A percentile compares a stretch with the other conserved stretches of the same genome.
Evolutionary conservation across 805 yeast genomes (phyloP).

Genomic region (Lipomyces chichibuensis): DNA sequence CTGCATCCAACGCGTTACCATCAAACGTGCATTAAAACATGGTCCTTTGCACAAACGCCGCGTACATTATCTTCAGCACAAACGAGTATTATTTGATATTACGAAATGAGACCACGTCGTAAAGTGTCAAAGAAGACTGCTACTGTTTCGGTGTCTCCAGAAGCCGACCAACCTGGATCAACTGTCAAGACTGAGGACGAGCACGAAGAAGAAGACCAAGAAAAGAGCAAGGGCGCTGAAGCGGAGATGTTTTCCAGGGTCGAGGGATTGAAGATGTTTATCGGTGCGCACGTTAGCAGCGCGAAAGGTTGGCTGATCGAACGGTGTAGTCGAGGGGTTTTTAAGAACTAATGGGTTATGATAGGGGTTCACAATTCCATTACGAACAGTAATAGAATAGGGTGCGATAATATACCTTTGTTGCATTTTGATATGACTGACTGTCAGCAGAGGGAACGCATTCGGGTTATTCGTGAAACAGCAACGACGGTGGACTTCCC

Average conservation of each 20-base stretch:
- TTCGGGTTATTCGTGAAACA: conserved; percentile 90
- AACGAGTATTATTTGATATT: background rate
- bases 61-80: background rate
- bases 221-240: background rate
- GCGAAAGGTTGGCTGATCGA: conserved; percentile 27
- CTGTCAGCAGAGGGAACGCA: conserved; percentile 59
- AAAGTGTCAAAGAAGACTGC: background rate
- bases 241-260: conserved; percentile 49
- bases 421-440: background rate
- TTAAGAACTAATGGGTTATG: background rate
- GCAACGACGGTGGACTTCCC: conserved; percentile 90
- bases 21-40: background rate
- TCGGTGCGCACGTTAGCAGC: conserved; percentile 33
- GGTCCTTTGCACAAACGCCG: no score
- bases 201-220: conserved; percentile 7
- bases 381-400: conserved; percentile 56
- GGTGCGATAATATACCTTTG: conserved; percentile 43
- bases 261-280: conserved; percentile 45
- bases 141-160: background rate
- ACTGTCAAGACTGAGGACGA: background rate
- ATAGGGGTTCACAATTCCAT: conserved; percentile 66
- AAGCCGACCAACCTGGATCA: background rate
- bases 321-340: background rate
- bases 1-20: background rate
- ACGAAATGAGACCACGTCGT: background rate